A percentile compares a stretch with the other conserved stretches of the same genome.
Conservation (phyloP, 2,329 filamentous ascomycete genomes). For the Dactylellina haptotyla region DNA sequence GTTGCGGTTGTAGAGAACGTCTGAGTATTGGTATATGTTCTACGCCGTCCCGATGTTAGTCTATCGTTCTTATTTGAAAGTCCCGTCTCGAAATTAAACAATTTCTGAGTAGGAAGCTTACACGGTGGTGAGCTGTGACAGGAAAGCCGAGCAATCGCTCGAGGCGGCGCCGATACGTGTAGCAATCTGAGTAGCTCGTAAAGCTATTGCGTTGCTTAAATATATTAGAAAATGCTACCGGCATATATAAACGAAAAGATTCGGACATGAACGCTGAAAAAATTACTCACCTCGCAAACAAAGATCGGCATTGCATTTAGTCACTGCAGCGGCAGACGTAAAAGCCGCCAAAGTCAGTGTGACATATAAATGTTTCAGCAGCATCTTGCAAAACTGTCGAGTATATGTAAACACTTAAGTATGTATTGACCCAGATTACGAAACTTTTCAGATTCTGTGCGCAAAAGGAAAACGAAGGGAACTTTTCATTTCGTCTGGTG, state of each 20-base stretch:
- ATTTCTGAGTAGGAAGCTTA: neutral
- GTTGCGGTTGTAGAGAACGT: neutral
- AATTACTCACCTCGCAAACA: constrained; percentile 1
- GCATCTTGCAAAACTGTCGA: too few relatives aligned
- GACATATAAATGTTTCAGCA: neutral
- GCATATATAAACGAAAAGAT: neutral
- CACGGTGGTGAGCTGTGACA: neutral
- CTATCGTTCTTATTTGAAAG: neutral
- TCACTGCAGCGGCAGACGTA: constrained; percentile 1
- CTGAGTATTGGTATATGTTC: constrained; percentile 3
- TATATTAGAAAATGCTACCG: neutral
- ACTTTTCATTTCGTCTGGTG: too few relatives aligned
- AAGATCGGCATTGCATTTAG: constrained; percentile 3
- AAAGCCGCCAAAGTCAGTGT: neutral
- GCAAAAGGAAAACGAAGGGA: too few relatives aligned
- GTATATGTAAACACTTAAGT: too few relatives aligned
- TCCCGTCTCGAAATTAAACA: too few relatives aligned
- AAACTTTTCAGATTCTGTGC: too few relatives aligned
- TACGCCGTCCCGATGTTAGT: neutral
- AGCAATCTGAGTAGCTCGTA: neutral
- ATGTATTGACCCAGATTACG: too few relatives aligned
- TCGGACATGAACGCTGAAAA: neutral
- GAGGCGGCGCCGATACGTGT: neutral
- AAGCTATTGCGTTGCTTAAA: neutral
- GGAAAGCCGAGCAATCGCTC: neutral